Evolutionary conservation across 2,329 filamentous ascomycete genomes (phyloP), one percentile per base, ranked within the genome.

Genomic region (Monilinia vaccinii-corymbosi): DNA sequence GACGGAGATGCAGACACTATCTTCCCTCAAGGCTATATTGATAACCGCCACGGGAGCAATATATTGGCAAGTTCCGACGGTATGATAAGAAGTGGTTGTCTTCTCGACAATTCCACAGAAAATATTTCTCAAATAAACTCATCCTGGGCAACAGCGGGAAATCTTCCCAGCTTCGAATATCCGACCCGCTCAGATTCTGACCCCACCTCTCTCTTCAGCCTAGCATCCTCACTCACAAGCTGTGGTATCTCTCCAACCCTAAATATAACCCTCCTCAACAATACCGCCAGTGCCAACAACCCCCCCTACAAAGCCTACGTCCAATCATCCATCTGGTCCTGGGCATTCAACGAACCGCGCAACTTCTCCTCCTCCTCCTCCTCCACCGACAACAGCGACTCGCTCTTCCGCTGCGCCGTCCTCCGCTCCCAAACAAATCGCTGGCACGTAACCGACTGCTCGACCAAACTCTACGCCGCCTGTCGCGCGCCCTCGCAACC

Each of bases 191-290:
- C 66, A 13, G 64, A 68, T 14, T 62, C 67, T 60, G 65, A 71
- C 32, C 62, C 75, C 56, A 63, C 40, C 2, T 64, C 71, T 18
- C 58, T 77, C 28, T 71, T 75, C 1, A 65, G 69, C 18, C 65
- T 74, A 7, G 66, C 75, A 13, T 66, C 70, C 4, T 74, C 75
- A 28, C 63, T 78, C 2, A 81, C 79, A 5, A 71, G 74, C 11
- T 88, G 85, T 67, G 85, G 85, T 18, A 78, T 87, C 45, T 83
- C 82, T 1, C 78, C 83, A 0, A 71, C 81, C 3, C 74, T 87
- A 10, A 86, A 87, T 67, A 67, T 70, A 25, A 82, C 82, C 1
- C 73, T 86, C 2, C 74, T 77, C 47, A 75, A 76, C 60, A 64
- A 69, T 23, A 82, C 81, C 11, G 82, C 83, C 10, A 75, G 79